Base-by-base conservation (phyloP, 306 rosid genomes). In the Oemleria cerasiformis region DNA sequence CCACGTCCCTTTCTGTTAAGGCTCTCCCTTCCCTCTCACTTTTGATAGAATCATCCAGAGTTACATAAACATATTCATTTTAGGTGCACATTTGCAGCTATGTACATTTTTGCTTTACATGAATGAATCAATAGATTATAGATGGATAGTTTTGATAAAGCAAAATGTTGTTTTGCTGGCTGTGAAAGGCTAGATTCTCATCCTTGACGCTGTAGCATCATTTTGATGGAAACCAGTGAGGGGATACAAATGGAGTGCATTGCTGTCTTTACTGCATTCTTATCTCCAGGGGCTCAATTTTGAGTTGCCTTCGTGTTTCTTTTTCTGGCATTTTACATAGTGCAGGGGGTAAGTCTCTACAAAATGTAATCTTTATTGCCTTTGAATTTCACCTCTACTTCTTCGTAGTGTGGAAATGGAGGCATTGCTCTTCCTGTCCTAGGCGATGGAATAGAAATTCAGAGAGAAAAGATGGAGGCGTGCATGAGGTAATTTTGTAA, bases 321-420 rank as follows among this genome's bases (percentile, higher is more conserved):
- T 81, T 88, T 83, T 96, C 89, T 75, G 97, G 96, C 67, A 77
- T 89, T 77, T 89, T 92, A 94, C 96, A 89, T 81, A 83, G 82
- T 77, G 92, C 95, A 77, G n/a, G 86, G 86, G 66, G 94, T 87
- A 86, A 84, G 6, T 66, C 9, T 55, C 5, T 13, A 42, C 25
- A 16, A 15, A 78, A 59, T 73, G 38, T 40, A 70, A 70, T 67
- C 76, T 48, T 74, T 59, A 51, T 66, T 20, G 63, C 80, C 68
- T 57, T 41, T 41, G 70, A 76, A 55, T 71, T 77, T 85, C 59
- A 54, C 43, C 55, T 70, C 62, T 73, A 87, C 92, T 88, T 7
- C 30, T 25, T 25, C 2, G 30, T 2, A 25, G 30, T 25, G 30
- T 25, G 1, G 30, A 25, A 25, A 25, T 25, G 30, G 30, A 25